A percentile compares a stretch with the other conserved stretches of the same genome.
Evolutionary conservation across 257 asterid species (phyloP).

Genomic region (Solanum pimpinellifolium): DNA sequence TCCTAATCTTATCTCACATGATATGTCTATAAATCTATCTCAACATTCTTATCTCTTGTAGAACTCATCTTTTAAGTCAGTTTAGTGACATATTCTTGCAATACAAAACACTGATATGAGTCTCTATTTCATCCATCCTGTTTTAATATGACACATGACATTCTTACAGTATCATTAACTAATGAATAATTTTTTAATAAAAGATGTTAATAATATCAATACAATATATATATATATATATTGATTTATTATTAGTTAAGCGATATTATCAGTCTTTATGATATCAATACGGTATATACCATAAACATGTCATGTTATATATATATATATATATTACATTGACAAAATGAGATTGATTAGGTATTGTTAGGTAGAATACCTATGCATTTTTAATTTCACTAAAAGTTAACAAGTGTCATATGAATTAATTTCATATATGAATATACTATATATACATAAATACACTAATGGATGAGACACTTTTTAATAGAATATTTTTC

Average conservation of each 20-base stretch:
- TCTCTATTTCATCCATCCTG: not conserved
- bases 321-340: not conserved
- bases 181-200: too few species aligned
- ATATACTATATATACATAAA: not conserved
- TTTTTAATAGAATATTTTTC: not conserved
- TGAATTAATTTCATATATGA: not conserved
- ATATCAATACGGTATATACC: too few species aligned
- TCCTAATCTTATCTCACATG: not conserved
- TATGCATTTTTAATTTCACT: not conserved
- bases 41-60: not conserved
- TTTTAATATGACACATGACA: not conserved
- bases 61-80: not conserved
- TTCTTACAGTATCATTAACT: too few species aligned
- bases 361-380: not conserved
- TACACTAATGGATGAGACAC: not conserved
- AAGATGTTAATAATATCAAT: too few species aligned
- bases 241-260: too few species aligned
- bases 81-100: too few species aligned
- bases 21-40: not conserved
- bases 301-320: too few species aligned
- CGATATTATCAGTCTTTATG: not conserved
- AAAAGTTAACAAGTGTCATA: not conserved
- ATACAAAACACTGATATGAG: not conserved
- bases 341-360: not conserved
- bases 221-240: too few species aligned